Base-by-base conservation (phyloP, 2,329 filamentous ascomycete species). In the Aciculosporium take region DNA sequence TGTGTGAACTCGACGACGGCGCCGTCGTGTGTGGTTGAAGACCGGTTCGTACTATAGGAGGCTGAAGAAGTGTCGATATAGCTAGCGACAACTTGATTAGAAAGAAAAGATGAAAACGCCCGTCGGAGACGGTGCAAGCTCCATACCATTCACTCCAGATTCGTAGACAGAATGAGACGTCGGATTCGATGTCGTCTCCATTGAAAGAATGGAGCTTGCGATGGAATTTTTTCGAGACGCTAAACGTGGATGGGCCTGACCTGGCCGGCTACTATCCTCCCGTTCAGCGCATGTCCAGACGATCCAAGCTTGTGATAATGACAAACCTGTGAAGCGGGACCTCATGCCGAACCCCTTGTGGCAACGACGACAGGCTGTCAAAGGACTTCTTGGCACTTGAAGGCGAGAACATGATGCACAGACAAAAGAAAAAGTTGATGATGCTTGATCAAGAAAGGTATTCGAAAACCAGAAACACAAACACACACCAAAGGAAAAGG, bases 21-120 rank as follows among this genome's bases (percentile, higher is more conserved):
- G 81, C 77, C 2, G 79, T 70, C 1, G 81, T 81, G 59, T 93
- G 82, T 18, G 88, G 83, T 41, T 87, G 70, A 38, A 94, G 72
- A 43, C 89, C 88, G 2, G 88, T 94, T 48, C 89, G 78, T 43
- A 93, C 78, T 50, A 94, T 94, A 3, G 89, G 85, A 23, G 86
- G 81, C 55, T 94, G 84, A 4, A 96, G 73, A n/a, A 96, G 72
- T 1, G 86, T 94, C 7, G 88, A 94, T 52, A 96, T 96, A 46
- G 91, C 83, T 85, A 37, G 4, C 18, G 17, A 18, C 7, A 15
- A 9, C 7, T 25, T 7, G 3, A 10, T 41, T 25, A 41, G 39
- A 36, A 5, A 41, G 39, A 36, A 5, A 31, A 24, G 25, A 36
- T 9, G 8, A 17, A n/a, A n/a, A 21, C n/a, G 12, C 20, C 24